These are phyloP conservation scores for Zostera marina DNA, from an alignment of 116 monocot genomes.

Conservation along the genomic window DNA sequence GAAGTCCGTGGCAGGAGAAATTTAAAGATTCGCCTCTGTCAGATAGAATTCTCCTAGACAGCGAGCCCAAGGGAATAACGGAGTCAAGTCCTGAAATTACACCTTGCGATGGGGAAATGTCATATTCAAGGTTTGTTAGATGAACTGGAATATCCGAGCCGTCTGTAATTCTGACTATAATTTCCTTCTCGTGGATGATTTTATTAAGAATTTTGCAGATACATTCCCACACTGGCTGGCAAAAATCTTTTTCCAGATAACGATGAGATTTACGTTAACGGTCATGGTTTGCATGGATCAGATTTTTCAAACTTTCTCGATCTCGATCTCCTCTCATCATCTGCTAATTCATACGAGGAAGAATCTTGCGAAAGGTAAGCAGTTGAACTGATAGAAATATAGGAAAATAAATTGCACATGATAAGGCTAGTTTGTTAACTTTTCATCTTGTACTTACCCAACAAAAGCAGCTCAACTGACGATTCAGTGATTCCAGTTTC, in stretches of 20 bases:
- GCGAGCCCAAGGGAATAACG: constrained; percentile 11
- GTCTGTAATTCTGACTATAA: neutral
- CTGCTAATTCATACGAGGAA: constrained; percentile 44
- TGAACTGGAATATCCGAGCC: neutral
- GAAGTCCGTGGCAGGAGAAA: constrained; percentile 6
- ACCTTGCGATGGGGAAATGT: constrained; percentile 19
- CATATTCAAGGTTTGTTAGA: constrained; percentile 29
- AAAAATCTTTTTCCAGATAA: constrained; percentile 29
- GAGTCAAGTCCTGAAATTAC: constrained; percentile 46
- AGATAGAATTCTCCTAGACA: constrained; percentile 11
- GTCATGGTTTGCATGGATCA: constrained; percentile 21
- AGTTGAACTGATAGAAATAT: neutral
- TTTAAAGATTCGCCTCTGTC: constrained; percentile 11
- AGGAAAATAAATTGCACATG: neutral
- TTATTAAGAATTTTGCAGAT: constrained; percentile 15
- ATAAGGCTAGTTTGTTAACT: neutral
- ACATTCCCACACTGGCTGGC: constrained; percentile 21
- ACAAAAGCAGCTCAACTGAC: constrained; percentile 19
- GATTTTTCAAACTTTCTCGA: constrained; percentile 71
- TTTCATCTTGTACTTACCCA: constrained; percentile 8
- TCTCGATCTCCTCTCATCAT: constrained; percentile 53
- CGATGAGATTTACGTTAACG: constrained; percentile 19
- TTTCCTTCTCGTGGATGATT: neutral
- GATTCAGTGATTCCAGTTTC: constrained; percentile 5
- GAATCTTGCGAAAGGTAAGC: constrained; percentile 35